phyloP scores from a whole-genome alignment of 352 stramenopile genomes.

The Globisporangium spinosum region DNA sequence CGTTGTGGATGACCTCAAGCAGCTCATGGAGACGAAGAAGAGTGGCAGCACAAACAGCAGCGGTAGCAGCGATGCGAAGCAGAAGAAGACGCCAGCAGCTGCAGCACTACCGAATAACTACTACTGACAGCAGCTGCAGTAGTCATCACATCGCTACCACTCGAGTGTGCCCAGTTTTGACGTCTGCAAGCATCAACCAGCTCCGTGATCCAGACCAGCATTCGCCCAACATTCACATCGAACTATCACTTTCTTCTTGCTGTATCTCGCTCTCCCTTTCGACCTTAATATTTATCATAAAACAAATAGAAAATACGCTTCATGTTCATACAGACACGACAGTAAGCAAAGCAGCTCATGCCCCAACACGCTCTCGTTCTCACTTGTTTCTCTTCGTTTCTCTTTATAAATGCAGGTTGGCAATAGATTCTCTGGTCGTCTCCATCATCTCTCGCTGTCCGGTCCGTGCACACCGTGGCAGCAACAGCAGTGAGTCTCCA shows the following conservation, averaged over 20 bases:
- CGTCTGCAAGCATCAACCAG: background rate
- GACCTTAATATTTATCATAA: conserved; percentile 3
- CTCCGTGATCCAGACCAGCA: background rate
- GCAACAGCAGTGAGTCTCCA: background rate
- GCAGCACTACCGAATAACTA: conserved; percentile 16
- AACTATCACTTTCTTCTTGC: background rate
- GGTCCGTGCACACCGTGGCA: background rate
- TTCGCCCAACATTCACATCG: background rate
- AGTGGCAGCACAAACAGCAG: conserved; percentile 6
- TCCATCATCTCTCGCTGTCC: background rate
- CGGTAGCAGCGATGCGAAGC: background rate
- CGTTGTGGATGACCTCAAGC: conserved; percentile 48
- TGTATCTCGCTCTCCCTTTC: background rate
- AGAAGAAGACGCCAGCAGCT: background rate
- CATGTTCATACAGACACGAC: background rate
- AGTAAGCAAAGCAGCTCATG: background rate
- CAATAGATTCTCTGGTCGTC: background rate
- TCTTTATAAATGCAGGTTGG: conserved; percentile 5
- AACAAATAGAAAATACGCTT: conserved; percentile 7
- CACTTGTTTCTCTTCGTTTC: conserved; percentile 1
- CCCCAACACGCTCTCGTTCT: background rate
- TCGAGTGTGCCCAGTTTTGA: background rate
- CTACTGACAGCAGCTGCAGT: conserved; percentile 11
- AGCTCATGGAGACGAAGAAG: conserved; percentile 24
- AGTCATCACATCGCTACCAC: background rate